Percentiles rank a stretch among this genome's conserved stretches.
phyloP scores from a whole-genome alignment of 2,329 filamentous ascomycete species.

The Clarireedia hainanense region DNA sequence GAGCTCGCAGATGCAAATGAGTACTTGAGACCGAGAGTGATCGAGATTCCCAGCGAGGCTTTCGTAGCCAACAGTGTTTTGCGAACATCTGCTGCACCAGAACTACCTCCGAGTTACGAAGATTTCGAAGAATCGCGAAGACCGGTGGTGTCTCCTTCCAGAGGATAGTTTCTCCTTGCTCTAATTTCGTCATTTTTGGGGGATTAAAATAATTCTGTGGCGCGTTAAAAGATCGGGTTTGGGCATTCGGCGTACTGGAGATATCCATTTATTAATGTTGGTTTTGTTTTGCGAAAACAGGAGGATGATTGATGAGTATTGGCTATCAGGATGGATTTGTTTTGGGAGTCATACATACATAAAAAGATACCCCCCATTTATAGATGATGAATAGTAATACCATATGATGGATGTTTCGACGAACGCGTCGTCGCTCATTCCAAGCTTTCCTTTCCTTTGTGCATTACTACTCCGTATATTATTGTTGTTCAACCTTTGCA shows the following conservation, averaged over 20 bases:
- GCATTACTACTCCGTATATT: too few species aligned
- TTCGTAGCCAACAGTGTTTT: conserved; percentile 23
- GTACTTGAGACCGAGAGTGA: conserved; percentile 22
- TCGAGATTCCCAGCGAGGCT: conserved; percentile 22
- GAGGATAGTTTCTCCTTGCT: conserved; percentile 8
- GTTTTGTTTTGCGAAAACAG: background rate
- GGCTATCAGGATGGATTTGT: background rate
- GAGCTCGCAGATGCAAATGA: conserved; percentile 25
- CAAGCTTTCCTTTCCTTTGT: too few species aligned
- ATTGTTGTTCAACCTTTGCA: background rate
- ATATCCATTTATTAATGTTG: background rate
- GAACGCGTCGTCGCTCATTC: background rate
- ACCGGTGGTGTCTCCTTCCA: conserved; percentile 11
- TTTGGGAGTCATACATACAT: background rate
- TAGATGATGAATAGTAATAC: conserved; percentile 3
- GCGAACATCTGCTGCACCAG: conserved; percentile 5
- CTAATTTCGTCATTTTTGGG: background rate
- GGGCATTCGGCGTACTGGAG: background rate
- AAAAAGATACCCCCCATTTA: background rate
- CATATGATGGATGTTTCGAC: background rate
- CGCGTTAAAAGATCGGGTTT: background rate
- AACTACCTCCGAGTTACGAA: conserved; percentile 26
- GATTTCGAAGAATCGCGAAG: conserved; percentile 12
- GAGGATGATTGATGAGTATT: background rate
- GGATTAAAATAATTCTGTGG: background rate